phyloP scores from a whole-genome alignment of 2,329 filamentous ascomycete species.

The Neocucurbitaria cava region DNA sequence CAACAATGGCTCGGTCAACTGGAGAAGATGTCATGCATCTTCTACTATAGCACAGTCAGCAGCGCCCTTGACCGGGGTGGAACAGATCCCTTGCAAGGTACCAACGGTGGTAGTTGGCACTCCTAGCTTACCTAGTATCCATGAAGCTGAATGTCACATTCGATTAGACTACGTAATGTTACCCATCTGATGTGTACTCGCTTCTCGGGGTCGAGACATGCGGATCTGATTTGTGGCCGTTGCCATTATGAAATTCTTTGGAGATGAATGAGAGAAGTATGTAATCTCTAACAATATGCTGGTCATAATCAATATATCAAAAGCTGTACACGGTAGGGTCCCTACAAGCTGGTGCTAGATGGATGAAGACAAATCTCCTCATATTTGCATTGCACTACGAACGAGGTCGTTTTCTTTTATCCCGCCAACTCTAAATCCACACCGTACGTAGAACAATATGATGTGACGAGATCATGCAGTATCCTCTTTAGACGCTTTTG shows the following conservation, averaged over 20 bases:
- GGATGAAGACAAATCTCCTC: background rate
- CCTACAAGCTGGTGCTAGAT: background rate
- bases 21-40: background rate
- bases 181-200: background rate
- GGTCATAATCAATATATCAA: background rate
- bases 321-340: background rate
- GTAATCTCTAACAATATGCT: background rate
- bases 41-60: background rate
- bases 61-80: background rate
- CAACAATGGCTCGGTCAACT: conserved; percentile 6
- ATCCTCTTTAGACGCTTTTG: too few relatives aligned
- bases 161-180: background rate
- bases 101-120: background rate
- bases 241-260: background rate
- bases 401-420: too few relatives aligned
- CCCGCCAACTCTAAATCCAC: too few relatives aligned
- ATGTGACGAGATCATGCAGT: too few relatives aligned
- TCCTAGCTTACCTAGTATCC: background rate
- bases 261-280: background rate
- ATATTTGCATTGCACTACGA: background rate
- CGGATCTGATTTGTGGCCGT: background rate
- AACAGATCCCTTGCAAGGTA: background rate
- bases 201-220: background rate
- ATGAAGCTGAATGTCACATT: background rate
- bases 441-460: too few relatives aligned